Percentiles rank a stretch among this genome's conserved stretches.
These are phyloP conservation scores for Chenopodium berlandieri DNA, from an alignment of 148 eudicot species.

Conservation along the genomic window DNA sequence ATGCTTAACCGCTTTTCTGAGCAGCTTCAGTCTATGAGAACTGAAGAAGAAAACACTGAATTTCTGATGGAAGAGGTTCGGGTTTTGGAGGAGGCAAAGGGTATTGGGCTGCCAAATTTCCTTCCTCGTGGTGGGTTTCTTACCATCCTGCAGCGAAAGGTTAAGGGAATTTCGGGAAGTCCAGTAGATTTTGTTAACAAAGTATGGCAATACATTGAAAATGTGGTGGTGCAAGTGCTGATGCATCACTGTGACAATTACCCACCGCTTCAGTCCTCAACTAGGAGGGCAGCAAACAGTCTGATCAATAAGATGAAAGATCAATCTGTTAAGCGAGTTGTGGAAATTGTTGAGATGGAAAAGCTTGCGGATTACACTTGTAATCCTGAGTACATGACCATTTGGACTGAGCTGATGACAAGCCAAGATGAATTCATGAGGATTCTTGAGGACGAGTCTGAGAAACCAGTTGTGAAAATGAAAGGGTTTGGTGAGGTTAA, in stretches of 20 bases:
- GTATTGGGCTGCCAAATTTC: conserved; percentile 56
- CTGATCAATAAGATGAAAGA: conserved; percentile 33
- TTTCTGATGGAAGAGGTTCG: conserved; percentile 42
- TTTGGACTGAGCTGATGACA: conserved; percentile 34
- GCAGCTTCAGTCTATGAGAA: conserved; percentile 23
- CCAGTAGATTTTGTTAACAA: conserved; percentile 39
- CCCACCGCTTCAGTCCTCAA: conserved; percentile 34
- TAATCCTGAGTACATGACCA: conserved; percentile 37
- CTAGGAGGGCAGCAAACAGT: conserved; percentile 31
- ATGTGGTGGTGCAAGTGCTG: conserved; percentile 30
- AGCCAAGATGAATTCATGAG: conserved; percentile 19
- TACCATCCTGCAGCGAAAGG: conserved; percentile 31
- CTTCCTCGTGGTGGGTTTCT: conserved; percentile 46
- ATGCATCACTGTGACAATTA: conserved; percentile 36
- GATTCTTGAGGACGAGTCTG: not conserved
- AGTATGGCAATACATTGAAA: conserved; percentile 42
- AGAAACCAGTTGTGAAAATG: conserved; percentile 10
- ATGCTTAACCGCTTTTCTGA: conserved; percentile 33
- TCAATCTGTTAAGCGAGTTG: conserved; percentile 29
- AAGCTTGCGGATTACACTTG: conserved; percentile 43
- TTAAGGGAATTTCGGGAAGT: conserved; percentile 25
- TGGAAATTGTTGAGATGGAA: conserved; percentile 48
- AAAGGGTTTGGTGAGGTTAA: conserved; percentile 35
- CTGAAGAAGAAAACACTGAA: not conserved
- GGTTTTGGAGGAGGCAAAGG: conserved; percentile 47